phyloP scores from a whole-genome alignment of 2,329 filamentous ascomycete genomes.

The Sporothrix inflata region DNA sequence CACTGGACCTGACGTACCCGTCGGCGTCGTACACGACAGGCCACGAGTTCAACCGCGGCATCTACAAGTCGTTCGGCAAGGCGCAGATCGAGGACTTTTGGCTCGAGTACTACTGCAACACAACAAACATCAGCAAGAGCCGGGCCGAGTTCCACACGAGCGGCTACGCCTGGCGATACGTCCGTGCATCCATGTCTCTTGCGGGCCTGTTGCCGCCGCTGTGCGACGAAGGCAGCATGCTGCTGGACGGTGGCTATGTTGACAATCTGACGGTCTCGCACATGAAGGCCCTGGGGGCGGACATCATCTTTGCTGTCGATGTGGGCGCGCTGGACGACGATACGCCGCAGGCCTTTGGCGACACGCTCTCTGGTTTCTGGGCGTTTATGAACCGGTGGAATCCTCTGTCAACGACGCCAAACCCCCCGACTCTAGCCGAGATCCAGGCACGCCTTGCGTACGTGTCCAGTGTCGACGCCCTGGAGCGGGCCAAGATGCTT shows the following conservation, averaged over 20 bases:
- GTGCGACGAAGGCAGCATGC: slow-evolving; percentile 95
- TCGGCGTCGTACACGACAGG: slow-evolving; percentile 97
- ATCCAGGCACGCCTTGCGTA: slow-evolving; percentile 95
- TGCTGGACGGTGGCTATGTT: slow-evolving; percentile 93
- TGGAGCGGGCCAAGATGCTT: slow-evolving; percentile 89
- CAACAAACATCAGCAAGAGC: slow-evolving; percentile 96
- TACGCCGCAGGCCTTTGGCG: slow-evolving; percentile 88
- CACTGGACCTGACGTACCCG: slow-evolving; percentile 92
- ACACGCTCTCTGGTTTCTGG: slow-evolving; percentile 94
- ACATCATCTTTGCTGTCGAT: slow-evolving; percentile 94
- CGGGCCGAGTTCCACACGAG: slow-evolving; percentile 91
- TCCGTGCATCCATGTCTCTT: slow-evolving; percentile 94
- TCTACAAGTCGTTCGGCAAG: slow-evolving; percentile 97
- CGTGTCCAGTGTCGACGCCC: slow-evolving; percentile 89
- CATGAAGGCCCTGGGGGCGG: slow-evolving; percentile 92
- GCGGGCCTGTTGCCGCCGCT: slow-evolving; percentile 90
- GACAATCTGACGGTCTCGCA: slow-evolving; percentile 96
- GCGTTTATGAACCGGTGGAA: slow-evolving; percentile 96
- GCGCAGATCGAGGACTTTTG: slow-evolving; percentile 99
- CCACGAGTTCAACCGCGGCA: slow-evolving; percentile 97
- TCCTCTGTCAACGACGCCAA: slow-evolving; percentile 83
- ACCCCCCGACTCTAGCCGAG: slow-evolving; percentile 91
- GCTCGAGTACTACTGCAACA: slow-evolving; percentile 99
- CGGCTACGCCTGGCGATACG: slow-evolving; percentile 96
- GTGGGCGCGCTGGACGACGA: slow-evolving; percentile 92